Percentiles rank a stretch among this genome's conserved stretches.
Evolutionary conservation across 192 early-diverging fungal species (phyloP).

Genomic region (Backusella westeae): DNA sequence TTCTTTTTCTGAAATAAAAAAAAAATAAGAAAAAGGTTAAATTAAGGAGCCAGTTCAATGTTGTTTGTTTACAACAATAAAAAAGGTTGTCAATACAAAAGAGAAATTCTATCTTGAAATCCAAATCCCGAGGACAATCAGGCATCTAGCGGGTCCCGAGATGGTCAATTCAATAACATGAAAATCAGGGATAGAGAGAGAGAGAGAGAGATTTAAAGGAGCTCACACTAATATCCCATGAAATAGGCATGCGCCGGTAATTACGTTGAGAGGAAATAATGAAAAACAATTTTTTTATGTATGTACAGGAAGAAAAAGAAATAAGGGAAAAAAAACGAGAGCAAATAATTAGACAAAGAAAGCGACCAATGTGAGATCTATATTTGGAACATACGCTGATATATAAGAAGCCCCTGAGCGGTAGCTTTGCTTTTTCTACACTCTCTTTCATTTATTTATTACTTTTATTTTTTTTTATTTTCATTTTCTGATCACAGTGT

Average conservation of each 20-base stretch:
- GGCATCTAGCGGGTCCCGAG: neutral
- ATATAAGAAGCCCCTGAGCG: neutral
- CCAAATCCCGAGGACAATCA: conserved; percentile 2
- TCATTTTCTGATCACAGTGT: neutral
- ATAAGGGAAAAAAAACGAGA: neutral
- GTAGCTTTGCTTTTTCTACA: neutral
- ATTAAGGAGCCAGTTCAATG: neutral
- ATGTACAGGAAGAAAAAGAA: neutral
- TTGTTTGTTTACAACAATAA: conserved; percentile 3
- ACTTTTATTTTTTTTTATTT: neutral
- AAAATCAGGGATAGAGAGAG: neutral
- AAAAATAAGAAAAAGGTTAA: neutral
- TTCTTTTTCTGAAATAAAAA: neutral
- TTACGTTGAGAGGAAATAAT: neutral
- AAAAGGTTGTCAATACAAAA: neutral
- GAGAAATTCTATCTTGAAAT: neutral
- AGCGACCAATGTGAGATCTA: neutral
- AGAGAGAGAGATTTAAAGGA: neutral
- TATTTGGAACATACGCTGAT: neutral
- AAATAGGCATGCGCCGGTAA: neutral
- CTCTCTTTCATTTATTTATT: neutral
- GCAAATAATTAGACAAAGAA: neutral
- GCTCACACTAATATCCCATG: neutral
- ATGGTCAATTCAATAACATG: neutral
- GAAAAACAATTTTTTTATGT: neutral